Percentiles rank a stretch among this genome's conserved stretches.
Conservation (phyloP, 306 rosid species). For the Vicia sativa region DNA sequence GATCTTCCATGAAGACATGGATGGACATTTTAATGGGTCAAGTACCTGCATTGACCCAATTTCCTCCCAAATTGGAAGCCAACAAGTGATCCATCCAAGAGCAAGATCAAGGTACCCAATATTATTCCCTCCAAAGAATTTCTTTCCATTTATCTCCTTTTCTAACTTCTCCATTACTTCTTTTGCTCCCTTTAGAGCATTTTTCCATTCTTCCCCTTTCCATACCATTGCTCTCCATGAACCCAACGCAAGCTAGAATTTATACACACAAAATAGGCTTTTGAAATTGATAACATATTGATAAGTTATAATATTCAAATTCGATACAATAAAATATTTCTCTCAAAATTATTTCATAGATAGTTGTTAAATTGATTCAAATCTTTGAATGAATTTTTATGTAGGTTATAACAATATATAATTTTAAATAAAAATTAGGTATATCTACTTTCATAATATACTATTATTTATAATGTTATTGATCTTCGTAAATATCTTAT, state of each 20-base stretch:
- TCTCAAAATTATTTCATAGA: too few species aligned
- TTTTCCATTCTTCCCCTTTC: slow-evolving; percentile 41
- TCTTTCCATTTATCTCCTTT: slow-evolving; percentile 44
- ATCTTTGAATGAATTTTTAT: too few species aligned
- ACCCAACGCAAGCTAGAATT: slow-evolving; percentile 25
- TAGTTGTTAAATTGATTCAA: too few species aligned
- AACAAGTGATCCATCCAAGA: slow-evolving; percentile 54
- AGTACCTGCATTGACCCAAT: slow-evolving; percentile 41
- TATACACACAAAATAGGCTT: neutral
- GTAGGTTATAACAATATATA: too few species aligned
- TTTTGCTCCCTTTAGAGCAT: slow-evolving; percentile 21
- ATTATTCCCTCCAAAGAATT: slow-evolving; percentile 50
- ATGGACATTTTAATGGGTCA: slow-evolving; percentile 44
- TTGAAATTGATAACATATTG: neutral
- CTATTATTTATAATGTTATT: too few species aligned
- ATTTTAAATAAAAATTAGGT: too few species aligned
- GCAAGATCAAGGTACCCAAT: slow-evolving; percentile 57
- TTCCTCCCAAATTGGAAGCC: slow-evolving; percentile 57
- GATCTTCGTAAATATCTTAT: too few species aligned
- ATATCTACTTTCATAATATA: too few species aligned
- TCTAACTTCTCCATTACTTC: slow-evolving; percentile 49
- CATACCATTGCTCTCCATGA: slow-evolving; percentile 28
- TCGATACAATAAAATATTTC: too few species aligned
- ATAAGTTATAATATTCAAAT: too few species aligned
- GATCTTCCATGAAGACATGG: slow-evolving; percentile 37